Conservation (phyloP, 345 rosid species). For the Pseudoturritis turrita region DNA sequence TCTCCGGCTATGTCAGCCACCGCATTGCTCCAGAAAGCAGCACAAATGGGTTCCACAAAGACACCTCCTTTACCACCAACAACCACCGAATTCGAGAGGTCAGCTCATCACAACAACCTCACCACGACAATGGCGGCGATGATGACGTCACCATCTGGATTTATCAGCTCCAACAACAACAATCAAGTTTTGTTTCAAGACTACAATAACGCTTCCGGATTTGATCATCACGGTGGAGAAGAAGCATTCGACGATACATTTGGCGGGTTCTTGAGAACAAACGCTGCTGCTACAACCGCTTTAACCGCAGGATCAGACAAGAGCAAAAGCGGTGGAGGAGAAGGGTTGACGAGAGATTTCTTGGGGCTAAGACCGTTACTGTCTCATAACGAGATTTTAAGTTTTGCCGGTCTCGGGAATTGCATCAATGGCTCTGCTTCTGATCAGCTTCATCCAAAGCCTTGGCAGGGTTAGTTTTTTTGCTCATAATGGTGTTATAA, state of each 20-base stretch:
- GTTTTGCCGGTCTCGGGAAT: conserved; percentile 57
- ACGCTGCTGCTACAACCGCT: conserved; percentile 2
- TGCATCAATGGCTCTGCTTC: conserved; percentile 44
- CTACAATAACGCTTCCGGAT: conserved; percentile 37
- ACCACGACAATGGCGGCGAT: conserved; percentile 34
- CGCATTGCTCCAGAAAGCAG: conserved; percentile 84
- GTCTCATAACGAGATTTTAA: conserved; percentile 70
- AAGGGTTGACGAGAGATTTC: conserved; percentile 82
- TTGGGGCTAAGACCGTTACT: conserved; percentile 61
- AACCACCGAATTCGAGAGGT: conserved; percentile 21
- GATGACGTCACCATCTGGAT: conserved; percentile 27
- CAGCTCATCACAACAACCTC: conserved; percentile 22
- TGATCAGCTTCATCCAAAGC: conserved; percentile 48
- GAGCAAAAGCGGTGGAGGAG: conserved; percentile 29
- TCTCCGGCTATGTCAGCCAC: conserved; percentile 83
- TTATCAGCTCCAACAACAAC: conserved; percentile 20
- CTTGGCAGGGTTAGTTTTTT: conserved; percentile 59
- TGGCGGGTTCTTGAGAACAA: conserved; percentile 42
- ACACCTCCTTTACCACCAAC: conserved; percentile 34
- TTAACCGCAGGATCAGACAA: conserved; percentile 10
- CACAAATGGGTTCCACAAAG: conserved; percentile 80
- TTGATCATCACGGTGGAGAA: conserved; percentile 24
- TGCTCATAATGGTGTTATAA: background rate
- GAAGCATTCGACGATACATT: conserved; percentile 42
- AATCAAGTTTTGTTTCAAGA: conserved; percentile 43